Conservation (phyloP, 345 rosid species). For the Brassica juncea region DNA sequence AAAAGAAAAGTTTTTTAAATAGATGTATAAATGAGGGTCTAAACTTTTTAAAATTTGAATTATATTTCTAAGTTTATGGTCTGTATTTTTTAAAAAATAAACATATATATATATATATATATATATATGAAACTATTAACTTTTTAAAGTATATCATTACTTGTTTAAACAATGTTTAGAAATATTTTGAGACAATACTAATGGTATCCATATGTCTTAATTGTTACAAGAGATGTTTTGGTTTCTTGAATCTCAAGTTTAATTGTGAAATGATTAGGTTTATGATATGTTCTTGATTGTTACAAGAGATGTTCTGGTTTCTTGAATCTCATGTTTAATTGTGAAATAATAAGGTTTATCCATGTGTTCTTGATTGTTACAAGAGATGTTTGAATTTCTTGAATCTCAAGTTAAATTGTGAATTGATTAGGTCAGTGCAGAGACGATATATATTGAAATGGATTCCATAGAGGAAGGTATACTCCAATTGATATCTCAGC, state of each 20-base stretch:
- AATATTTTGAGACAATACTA: background rate
- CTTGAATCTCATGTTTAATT: slow-evolving; percentile 11
- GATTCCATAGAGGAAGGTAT: slow-evolving; percentile 66
- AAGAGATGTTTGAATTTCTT: background rate
- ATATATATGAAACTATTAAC: too few species aligned
- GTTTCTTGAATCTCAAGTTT: background rate
- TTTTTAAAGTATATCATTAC: background rate
- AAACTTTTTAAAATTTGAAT: background rate
- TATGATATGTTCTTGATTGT: background rate
- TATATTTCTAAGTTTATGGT: background rate
- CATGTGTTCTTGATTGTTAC: background rate
- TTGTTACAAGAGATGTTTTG: background rate
- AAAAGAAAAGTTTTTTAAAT: too few species aligned
- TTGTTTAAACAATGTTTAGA: background rate
- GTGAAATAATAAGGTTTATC: slow-evolving; percentile 43
- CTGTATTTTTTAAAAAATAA: background rate
- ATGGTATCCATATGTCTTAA: background rate
- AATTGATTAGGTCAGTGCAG: slow-evolving; percentile 56
- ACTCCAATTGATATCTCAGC: slow-evolving; percentile 48
- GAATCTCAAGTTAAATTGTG: slow-evolving; percentile 12
- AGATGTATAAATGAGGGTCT: background rate
- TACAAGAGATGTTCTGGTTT: background rate
- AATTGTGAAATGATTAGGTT: slow-evolving; percentile 45
- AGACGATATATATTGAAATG: slow-evolving; percentile 50
- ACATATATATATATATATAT: background rate